A percentile compares a stretch with the other conserved stretches of the same genome.
Conservation (phyloP, 257 asterid genomes). For the Jacaranda copaia region DNA sequence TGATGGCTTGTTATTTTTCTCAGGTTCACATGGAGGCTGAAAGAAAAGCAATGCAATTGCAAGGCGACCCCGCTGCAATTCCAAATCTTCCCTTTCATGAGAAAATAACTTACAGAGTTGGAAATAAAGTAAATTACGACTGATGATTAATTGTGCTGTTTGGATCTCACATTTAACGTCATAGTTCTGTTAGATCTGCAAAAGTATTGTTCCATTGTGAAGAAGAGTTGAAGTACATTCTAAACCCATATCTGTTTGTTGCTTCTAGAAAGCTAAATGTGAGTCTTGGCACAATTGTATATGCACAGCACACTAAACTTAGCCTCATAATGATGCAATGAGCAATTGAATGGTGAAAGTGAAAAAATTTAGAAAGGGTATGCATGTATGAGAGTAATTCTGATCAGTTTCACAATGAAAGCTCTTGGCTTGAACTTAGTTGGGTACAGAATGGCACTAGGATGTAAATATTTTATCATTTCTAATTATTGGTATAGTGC, state of each 20-base stretch:
- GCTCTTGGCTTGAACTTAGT: background rate
- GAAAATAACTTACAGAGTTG: conserved; percentile 86
- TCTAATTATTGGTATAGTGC: background rate
- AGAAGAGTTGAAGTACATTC: conserved; percentile 2
- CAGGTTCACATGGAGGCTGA: conserved; percentile 99
- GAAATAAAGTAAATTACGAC: conserved; percentile 70
- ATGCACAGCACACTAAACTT: background rate
- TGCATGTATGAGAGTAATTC: conserved; percentile 2
- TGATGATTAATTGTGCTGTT: conserved; percentile 21
- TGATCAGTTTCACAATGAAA: background rate
- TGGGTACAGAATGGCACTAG: background rate
- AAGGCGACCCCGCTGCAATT: conserved; percentile 56
- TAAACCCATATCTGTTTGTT: conserved; percentile 17
- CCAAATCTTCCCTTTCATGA: conserved; percentile 60
- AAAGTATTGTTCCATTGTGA: background rate
- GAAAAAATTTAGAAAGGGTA: background rate
- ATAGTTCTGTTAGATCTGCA: conserved; percentile 6
- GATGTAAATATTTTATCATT: background rate
- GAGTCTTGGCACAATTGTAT: conserved; percentile 10
- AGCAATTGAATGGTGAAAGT: conserved; percentile 25
- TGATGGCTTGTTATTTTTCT: conserved; percentile 35
- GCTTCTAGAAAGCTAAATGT: conserved; percentile 2
- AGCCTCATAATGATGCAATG: conserved; percentile 8
- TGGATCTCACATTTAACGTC: conserved; percentile 25
- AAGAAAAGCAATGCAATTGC: conserved; percentile 67